phyloP scores from a whole-genome alignment of 1,139 yeast genomes.

The Blastobotrys illinoisensis region DNA sequence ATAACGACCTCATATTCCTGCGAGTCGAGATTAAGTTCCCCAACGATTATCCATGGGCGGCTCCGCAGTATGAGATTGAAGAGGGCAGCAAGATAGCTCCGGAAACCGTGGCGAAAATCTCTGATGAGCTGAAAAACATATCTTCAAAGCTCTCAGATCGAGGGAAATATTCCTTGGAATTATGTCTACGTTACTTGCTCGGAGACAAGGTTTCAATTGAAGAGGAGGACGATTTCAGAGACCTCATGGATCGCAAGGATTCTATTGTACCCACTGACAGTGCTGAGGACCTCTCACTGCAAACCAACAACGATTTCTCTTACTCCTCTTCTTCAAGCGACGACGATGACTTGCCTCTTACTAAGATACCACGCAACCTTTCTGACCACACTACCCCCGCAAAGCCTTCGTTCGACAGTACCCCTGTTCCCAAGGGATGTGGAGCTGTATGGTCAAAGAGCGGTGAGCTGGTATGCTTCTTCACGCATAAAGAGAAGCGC shows the following conservation, averaged over 20 bases:
- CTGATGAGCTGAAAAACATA: slow-evolving; percentile 48
- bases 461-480: slow-evolving; percentile 79
- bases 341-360: slow-evolving; percentile 20
- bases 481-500: slow-evolving; percentile 43
- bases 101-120: slow-evolving; percentile 46
- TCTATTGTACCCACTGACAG: slow-evolving; percentile 15
- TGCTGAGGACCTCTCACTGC: slow-evolving; percentile 11
- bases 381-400: slow-evolving; percentile 3
- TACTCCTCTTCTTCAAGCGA: slow-evolving; percentile 22
- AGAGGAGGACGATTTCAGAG: slow-evolving; percentile 17
- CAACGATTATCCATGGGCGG: slow-evolving; percentile 57
- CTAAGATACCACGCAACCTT: slow-evolving; percentile 14
- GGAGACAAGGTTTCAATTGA: slow-evolving; percentile 60
- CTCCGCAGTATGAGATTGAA: slow-evolving; percentile 63
- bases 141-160: slow-evolving; percentile 51
- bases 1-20: slow-evolving; percentile 59
- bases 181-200: slow-evolving; percentile 67
- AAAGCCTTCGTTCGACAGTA: slow-evolving; percentile 52
- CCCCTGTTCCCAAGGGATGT: slow-evolving; percentile 90
- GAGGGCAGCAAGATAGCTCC: slow-evolving; percentile 64
- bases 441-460: slow-evolving; percentile 84
- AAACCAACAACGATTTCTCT: slow-evolving; percentile 11
- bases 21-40: slow-evolving; percentile 69
- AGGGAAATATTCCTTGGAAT: slow-evolving; percentile 66
- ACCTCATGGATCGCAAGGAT: slow-evolving; percentile 1